phyloP scores from a whole-genome alignment of 805 yeast species.

The Metschnikowia vanudenii region DNA sequence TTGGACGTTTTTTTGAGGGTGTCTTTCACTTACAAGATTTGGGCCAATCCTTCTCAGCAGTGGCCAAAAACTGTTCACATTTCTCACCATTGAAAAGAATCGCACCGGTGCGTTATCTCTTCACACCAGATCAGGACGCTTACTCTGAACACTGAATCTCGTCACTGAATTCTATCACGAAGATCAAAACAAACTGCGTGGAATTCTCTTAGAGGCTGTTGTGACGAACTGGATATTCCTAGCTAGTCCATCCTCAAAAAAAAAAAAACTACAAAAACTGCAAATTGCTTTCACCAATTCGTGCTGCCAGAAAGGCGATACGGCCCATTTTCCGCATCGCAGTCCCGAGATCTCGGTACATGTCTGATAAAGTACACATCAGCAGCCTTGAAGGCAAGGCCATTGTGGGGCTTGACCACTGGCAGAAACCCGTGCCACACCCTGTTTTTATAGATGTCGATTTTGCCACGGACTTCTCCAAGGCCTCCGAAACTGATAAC shows the following conservation, averaged over 20 bases:
- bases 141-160: too few species aligned
- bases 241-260: background rate
- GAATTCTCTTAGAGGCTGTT: too few species aligned
- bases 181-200: too few species aligned
- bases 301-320: slow-evolving; percentile 13
- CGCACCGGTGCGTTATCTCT: too few species aligned
- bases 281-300: slow-evolving; percentile 15
- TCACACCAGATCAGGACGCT: too few species aligned
- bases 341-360: slow-evolving; percentile 9
- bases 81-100: too few species aligned
- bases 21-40: too few species aligned
- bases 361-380: slow-evolving; percentile 45
- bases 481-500: slow-evolving; percentile 81
- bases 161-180: background rate
- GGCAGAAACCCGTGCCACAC: slow-evolving; percentile 67
- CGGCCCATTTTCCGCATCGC: slow-evolving; percentile 8
- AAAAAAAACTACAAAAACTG: background rate
- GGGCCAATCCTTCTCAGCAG: too few species aligned
- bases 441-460: slow-evolving; percentile 60
- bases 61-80: too few species aligned
- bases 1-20: too few species aligned
- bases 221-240: too few species aligned
- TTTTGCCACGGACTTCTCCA: slow-evolving; percentile 62
- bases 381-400: slow-evolving; percentile 60
- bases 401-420: slow-evolving; percentile 69